Base-by-base conservation (phyloP, 306 rosid genomes). In the Quercus robur region DNA sequence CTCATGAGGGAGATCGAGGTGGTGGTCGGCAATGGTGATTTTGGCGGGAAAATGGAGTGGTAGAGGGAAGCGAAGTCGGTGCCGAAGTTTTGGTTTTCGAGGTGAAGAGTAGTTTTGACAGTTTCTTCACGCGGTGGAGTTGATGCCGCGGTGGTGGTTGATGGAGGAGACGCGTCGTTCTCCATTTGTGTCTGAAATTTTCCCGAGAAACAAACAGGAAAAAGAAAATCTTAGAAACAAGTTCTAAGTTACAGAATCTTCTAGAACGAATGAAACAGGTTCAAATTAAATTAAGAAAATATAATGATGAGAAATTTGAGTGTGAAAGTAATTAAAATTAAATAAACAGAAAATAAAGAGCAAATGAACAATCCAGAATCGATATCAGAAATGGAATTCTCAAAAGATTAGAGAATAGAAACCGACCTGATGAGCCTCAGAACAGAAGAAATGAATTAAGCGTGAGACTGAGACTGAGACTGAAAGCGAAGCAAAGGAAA, bases 31-130 rank as follows among this genome's bases (percentile, higher is more conserved):
- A 85, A 79, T 4, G 84, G 74, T 56, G 80, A 81, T 54, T 71
- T 79, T 41, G 88, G 85, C 58, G 73, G 90, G 85, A 81, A 82
- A 71, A 82, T 71, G 1, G 86, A 77, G 68, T 72, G 86, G 70
- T 84, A 85, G 77, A 83, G 73, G 0, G 89, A 81, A 38, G 75
- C 80, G 23, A 81, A 86, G 70, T 84, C 76, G 3, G 77, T 38
- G n/a, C 82, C 74, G 70, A 87, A 83, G 78, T 78, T 77, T 9
- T 80, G 69, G 44, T 14, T 69, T 38, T 82, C 78, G 12, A 23
- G 41, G 13, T 38, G 51, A 57, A 49, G 20, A 6, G 58, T 56
- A 25, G 41, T 14, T 73, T 41, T 41, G 64, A 6, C 31, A 3
- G 35, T 20, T 49, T 49, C 54, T 49, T 49, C 54, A 49, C 17